Percentiles rank a stretch among this genome's conserved stretches.
Conservation (phyloP, 2,329 filamentous ascomycete genomes). For the Raffaelea arxii region DNA sequence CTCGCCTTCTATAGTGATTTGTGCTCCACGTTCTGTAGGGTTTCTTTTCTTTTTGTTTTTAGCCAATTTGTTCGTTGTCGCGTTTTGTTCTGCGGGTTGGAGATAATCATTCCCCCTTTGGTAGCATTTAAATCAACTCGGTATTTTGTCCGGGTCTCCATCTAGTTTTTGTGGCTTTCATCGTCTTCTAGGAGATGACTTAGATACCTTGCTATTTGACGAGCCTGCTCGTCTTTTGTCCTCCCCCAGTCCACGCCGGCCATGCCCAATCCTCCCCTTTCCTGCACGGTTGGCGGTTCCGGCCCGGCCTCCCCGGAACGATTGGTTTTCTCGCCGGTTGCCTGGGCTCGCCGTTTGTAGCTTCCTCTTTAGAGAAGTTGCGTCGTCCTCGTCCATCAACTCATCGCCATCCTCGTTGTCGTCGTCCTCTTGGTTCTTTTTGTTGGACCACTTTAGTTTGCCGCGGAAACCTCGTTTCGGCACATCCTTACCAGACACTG, state of each 20-base stretch:
- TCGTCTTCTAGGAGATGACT: conserved; percentile 13
- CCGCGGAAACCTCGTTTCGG: conserved; percentile 56
- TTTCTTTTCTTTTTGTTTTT: no score
- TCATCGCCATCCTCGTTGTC: conserved; percentile 22
- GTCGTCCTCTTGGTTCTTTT: conserved; percentile 35
- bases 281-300: conserved; percentile 25
- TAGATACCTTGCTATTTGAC: conserved; percentile 17
- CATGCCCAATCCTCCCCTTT: conserved; percentile 19
- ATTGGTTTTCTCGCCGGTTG: conserved; percentile 19
- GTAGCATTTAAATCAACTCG: no score
- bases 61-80: no score
- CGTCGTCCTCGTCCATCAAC: conserved; percentile 43
- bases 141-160: no score
- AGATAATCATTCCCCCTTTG: no score
- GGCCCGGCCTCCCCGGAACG: conserved; percentile 18
- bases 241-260: conserved; percentile 22
- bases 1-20: no score
- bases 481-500: conserved; percentile 57
- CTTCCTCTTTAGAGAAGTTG: conserved; percentile 25
- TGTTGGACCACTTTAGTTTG: conserved; percentile 63
- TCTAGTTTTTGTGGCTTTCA: no score
- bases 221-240: conserved; percentile 16
- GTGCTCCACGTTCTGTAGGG: no score
- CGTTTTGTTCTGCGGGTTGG: no score
- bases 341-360: conserved; percentile 21